Evolutionary conservation across 179 eudicot species (phyloP).

Genomic region (Patellifolia procumbens): DNA sequence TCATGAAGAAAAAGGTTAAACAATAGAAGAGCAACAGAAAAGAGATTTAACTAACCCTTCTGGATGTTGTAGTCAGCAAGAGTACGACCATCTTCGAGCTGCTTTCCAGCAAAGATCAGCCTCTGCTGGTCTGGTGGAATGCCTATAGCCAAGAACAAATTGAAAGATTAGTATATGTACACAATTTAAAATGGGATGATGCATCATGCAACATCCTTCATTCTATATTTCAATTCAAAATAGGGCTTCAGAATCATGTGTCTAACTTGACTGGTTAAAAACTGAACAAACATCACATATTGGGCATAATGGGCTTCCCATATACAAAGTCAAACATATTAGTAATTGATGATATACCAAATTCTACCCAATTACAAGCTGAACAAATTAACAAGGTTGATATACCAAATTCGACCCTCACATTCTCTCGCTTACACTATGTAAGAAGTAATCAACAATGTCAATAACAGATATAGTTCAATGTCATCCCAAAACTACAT

Average conservation of each 20-base stretch:
- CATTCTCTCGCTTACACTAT: too few relatives aligned
- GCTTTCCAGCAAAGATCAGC: slow-evolving; percentile 49
- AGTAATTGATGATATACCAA: too few relatives aligned
- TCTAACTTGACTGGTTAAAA: not conserved
- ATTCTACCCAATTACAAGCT: not conserved
- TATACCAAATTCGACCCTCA: too few relatives aligned
- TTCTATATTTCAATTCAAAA: not conserved
- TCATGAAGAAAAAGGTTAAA: not conserved
- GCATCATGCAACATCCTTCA: not conserved
- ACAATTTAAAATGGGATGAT: not conserved
- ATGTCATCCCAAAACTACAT: too few relatives aligned
- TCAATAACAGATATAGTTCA: too few relatives aligned
- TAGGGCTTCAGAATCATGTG: too few relatives aligned
- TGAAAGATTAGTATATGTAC: not conserved
- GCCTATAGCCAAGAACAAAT: slow-evolving; percentile 16
- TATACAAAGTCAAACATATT: too few relatives aligned
- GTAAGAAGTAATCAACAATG: too few relatives aligned
- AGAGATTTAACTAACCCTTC: slow-evolving; percentile 30
- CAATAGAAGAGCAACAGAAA: not conserved
- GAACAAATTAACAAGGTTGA: too few relatives aligned
- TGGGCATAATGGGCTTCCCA: not conserved
- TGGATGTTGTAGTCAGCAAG: slow-evolving; percentile 51
- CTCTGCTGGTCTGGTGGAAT: slow-evolving; percentile 54
- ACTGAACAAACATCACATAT: not conserved
- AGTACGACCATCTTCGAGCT: slow-evolving; percentile 52